Evolutionary conservation across 192 early-diverging fungal species (phyloP).

Genomic region (Allomyces macrogynus): DNA sequence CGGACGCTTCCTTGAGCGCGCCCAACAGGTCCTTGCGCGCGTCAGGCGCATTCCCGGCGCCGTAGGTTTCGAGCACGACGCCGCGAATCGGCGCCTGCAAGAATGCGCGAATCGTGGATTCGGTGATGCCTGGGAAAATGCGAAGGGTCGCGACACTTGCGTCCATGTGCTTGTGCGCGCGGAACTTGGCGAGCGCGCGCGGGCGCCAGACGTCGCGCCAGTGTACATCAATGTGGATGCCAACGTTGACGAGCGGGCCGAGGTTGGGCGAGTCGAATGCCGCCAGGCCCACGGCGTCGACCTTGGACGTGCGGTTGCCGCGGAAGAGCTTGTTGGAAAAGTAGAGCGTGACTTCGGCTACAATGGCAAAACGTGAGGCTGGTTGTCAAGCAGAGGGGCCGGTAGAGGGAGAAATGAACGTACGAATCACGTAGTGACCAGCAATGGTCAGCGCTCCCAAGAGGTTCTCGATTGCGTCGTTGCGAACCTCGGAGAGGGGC

Average conservation of each 20-base stretch:
- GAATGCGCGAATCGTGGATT: constrained; percentile 67
- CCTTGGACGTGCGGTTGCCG: constrained; percentile 69
- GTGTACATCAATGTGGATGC: constrained; percentile 89
- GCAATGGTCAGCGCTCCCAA: constrained; percentile 91
- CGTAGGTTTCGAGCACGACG: constrained; percentile 88
- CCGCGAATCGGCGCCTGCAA: constrained; percentile 68
- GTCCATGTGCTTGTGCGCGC: constrained; percentile 66
- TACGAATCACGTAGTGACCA: constrained; percentile 81
- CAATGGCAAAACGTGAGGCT: too few species aligned
- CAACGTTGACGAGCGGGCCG: constrained; percentile 71
- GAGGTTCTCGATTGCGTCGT: constrained; percentile 93
- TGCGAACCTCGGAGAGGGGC: constrained; percentile 88
- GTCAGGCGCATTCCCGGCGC: constrained; percentile 88
- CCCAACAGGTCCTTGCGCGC: constrained; percentile 65
- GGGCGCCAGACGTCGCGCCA: constrained; percentile 76
- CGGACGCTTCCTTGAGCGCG: constrained; percentile 65
- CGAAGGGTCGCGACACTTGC: constrained; percentile 69
- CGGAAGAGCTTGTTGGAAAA: constrained; percentile 84
- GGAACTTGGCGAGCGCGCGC: constrained; percentile 60
- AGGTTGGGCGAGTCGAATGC: constrained; percentile 79
- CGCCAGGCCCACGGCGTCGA: constrained; percentile 60
- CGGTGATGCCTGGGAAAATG: constrained; percentile 86
- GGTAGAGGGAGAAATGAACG: not conserved
- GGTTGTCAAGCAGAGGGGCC: too few species aligned
- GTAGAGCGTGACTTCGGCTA: constrained; percentile 75